phyloP scores from a whole-genome alignment of 495 filamentous ascomycete genomes.

The Astrothelium subdiscretum region DNA sequence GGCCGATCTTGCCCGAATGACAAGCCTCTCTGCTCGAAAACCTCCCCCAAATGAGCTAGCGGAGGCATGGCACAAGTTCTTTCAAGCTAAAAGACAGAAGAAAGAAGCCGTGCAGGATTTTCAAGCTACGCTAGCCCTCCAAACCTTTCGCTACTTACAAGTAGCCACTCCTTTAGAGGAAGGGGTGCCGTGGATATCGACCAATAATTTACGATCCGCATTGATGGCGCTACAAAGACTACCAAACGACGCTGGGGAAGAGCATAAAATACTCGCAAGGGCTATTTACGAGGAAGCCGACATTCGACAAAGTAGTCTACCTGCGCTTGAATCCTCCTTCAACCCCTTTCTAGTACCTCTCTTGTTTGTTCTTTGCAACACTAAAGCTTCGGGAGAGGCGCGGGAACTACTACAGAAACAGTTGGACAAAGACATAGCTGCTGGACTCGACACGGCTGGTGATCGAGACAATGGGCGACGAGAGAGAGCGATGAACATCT shows the following conservation, averaged over 20 bases:
- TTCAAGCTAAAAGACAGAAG: constrained; percentile 37
- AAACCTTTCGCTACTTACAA: constrained; percentile 49
- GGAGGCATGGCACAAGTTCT: constrained; percentile 52
- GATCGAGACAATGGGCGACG: constrained; percentile 1
- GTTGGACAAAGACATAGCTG: constrained; percentile 10
- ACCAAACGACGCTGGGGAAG: constrained; percentile 44
- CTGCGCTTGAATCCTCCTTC: constrained; percentile 21
- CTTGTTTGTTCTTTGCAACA: constrained; percentile 44
- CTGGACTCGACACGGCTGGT: background rate
- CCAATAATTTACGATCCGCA: constrained; percentile 28
- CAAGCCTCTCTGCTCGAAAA: constrained; percentile 39
- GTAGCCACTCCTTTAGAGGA: constrained; percentile 34
- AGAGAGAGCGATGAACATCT: constrained; percentile 10
- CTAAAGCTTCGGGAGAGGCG: constrained; percentile 50
- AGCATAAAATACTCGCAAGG: constrained; percentile 35
- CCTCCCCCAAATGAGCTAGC: constrained; percentile 49
- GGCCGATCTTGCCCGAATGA: constrained; percentile 36
- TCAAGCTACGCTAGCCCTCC: constrained; percentile 47
- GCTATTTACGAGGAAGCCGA: constrained; percentile 9
- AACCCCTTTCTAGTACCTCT: constrained; percentile 32
- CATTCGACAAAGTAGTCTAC: background rate
- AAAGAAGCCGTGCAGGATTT: constrained; percentile 47
- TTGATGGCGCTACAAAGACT: constrained; percentile 29
- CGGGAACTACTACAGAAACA: constrained; percentile 38
- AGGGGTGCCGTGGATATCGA: constrained; percentile 39